phyloP scores from a whole-genome alignment of 2,329 filamentous ascomycete species.

The Pestalotiopsis sp. region DNA sequence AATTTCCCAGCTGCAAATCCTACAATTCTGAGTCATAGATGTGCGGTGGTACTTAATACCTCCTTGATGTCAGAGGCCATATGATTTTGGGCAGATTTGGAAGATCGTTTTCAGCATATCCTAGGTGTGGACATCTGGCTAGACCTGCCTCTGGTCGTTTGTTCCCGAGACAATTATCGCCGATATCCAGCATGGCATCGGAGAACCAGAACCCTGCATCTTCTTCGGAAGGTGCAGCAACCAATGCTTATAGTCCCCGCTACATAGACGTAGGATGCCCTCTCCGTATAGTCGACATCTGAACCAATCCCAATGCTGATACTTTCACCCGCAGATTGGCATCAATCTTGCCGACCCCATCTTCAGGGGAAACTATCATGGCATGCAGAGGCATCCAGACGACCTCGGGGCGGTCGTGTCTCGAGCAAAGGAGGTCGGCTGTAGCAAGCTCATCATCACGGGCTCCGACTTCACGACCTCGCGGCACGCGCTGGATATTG shows the following conservation, averaged over 20 bases:
- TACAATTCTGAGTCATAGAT: not conserved
- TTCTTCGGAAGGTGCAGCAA: slow-evolving; percentile 15
- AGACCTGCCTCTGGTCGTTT: not conserved
- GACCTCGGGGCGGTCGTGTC: slow-evolving; percentile 79
- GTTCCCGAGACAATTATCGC: slow-evolving; percentile 17
- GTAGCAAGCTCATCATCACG: slow-evolving; percentile 88
- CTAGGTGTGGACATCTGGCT: not conserved
- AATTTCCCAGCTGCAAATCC: not conserved
- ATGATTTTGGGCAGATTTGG: slow-evolving; percentile 1
- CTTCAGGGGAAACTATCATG: slow-evolving; percentile 83
- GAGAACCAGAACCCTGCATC: slow-evolving; percentile 22
- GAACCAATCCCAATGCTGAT: not conserved
- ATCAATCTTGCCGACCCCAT: slow-evolving; percentile 96
- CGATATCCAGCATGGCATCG: slow-evolving; percentile 27
- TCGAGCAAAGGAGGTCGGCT: slow-evolving; percentile 77
- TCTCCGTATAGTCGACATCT: not conserved
- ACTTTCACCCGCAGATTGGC: slow-evolving; percentile 62
- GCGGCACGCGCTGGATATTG: slow-evolving; percentile 72
- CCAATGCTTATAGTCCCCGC: slow-evolving; percentile 46
- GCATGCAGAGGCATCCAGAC: slow-evolving; percentile 72
- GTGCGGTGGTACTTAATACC: not conserved
- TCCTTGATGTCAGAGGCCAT: not conserved
- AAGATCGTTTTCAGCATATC: not conserved
- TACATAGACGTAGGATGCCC: slow-evolving; percentile 61
- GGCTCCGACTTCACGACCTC: slow-evolving; percentile 86